Percentiles rank a stretch among this genome's conserved stretches.
These are phyloP conservation scores for Xylaria intraflava DNA, from an alignment of 495 filamentous ascomycete genomes.

Conservation along the genomic window DNA sequence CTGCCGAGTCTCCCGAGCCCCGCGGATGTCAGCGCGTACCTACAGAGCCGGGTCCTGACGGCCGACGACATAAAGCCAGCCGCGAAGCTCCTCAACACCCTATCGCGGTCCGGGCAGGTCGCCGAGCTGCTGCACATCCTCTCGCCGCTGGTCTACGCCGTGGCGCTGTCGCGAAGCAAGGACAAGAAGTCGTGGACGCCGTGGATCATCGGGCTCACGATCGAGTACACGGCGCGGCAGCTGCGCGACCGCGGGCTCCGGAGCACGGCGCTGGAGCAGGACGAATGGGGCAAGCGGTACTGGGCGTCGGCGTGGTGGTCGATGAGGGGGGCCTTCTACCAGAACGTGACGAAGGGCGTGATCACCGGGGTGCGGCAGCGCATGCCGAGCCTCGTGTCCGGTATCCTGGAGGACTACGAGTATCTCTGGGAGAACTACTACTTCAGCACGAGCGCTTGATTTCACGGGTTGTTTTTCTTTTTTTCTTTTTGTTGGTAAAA, in stretches of 20 bases:
- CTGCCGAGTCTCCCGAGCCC: slow-evolving; percentile 75
- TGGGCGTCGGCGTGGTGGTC: slow-evolving; percentile 93
- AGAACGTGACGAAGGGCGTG: slow-evolving; percentile 80
- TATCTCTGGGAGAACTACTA: slow-evolving; percentile 98
- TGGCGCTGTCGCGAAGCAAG: slow-evolving; percentile 65
- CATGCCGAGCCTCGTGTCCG: slow-evolving; percentile 70
- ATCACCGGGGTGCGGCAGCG: slow-evolving; percentile 64
- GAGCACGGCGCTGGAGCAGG: slow-evolving; percentile 77
- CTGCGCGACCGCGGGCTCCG: slow-evolving; percentile 67
- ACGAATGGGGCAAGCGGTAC: slow-evolving; percentile 76
- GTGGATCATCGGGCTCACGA: slow-evolving; percentile 79
- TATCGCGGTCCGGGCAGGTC: slow-evolving; percentile 62
- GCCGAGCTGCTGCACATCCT: slow-evolving; percentile 90
- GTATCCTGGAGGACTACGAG: slow-evolving; percentile 88
- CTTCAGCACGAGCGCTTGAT: slow-evolving; percentile 54
- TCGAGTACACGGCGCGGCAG: slow-evolving; percentile 83
- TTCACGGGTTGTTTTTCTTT: background rate
- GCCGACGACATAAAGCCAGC: slow-evolving; percentile 95
- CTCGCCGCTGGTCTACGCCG: slow-evolving; percentile 79
- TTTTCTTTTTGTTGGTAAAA: no score
- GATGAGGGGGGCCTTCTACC: slow-evolving; percentile 93
- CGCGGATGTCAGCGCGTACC: slow-evolving; percentile 72
- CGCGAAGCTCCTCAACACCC: slow-evolving; percentile 67
- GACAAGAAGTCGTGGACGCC: slow-evolving; percentile 72
- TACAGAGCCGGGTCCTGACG: slow-evolving; percentile 85